Base-by-base conservation (phyloP, 2,329 filamentous ascomycete genomes). In the Cladosporium sphaerospermum region DNA sequence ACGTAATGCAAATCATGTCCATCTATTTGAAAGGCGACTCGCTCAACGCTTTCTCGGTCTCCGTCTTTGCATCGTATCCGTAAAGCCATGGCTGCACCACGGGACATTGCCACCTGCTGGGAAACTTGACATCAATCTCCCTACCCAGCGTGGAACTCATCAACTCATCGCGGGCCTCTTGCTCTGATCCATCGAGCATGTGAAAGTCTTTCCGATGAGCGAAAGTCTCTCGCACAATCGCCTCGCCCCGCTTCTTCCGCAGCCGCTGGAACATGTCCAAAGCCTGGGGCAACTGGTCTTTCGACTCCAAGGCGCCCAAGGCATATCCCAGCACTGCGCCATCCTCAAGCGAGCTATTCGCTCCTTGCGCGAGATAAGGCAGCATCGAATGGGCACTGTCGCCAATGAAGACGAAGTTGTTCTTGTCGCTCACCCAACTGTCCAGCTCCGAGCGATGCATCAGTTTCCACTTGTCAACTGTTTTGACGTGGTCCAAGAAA, bases 391-490 rank as follows among this genome's bases (percentile, higher is more conserved):
- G 83, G 55, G 81, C 85, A 1, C 79, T 73, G 58, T 85, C 83
- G 4, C 83, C 83, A 1, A 69, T 72, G 64, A 72, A 69, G 49
- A 73, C 66, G 37, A 83, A 73, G 31, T 78, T 82, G 0, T 71
- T 75, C 52, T 71, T 64, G 0, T 75, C 67, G 54, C 77, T 81
- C 0, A 81, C 71, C 81, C 81, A 84, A 2, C 68, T 74, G 9
- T 73, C 69, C 60, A 84, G 69, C 56, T 80, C 75, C 2, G 72
- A 70, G 42, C 73, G 61, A 40, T 80, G 75, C 79, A 86, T 83
- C 33, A 88, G 65, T 62, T 82, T 84, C 85, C 85, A 88, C 65
- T 87, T 88, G 37, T 82, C 78, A 0, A 86, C 81, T 1, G 68
- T 74, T 36, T 79, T 75, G 0, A 86, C 82, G 41, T 76, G 73